Evolutionary conservation across 2,329 filamentous ascomycete species (phyloP), one percentile per base, ranked within the genome.

Genomic region (Colletotrichum chlorophyti): DNA sequence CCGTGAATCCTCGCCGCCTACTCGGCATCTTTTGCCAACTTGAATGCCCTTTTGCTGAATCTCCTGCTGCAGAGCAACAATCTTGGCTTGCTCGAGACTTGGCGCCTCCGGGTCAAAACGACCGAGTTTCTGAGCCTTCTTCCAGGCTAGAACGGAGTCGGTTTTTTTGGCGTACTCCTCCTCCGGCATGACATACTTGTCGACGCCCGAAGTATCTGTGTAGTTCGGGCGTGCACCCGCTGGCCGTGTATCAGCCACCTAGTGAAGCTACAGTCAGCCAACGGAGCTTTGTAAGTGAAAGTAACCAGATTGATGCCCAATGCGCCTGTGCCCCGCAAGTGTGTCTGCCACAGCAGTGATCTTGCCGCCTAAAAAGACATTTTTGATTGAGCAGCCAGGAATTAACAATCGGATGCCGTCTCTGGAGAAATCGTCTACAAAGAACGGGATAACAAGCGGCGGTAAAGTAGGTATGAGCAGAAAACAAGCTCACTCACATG

Each of bases 71-170:
- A 88, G 82, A 34, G 88, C 87, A 14, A 84, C 82, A 55, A 90
- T 78, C 71, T 91, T 91, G 63, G 91, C 84, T 70, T 91, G 82
- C 70, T 93, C 88, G 19, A 90, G 84, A 60, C 81, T 85, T 15
- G 90, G 87, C 7, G 93, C 91, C 66, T 89, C 82, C 11, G 95
- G 95, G 70, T 98, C 92, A 75, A 99, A 99, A 31, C 95, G 91
- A 47, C 95, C 95, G n/a, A 98, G 85, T 72, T 96, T 93, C 74
- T 97, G 88, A n/a, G 87, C 80, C 77, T 91, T 94, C 77, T 99
- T 99, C 93, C 93, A 98, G 6, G 93, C 91, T 21, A 97, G 84
- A 12, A 99, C 95, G 4, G 90, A 94, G 75, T 97, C 91, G 38
- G 87, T 81, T 69, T 93, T 92, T 68, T 87, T 86, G 71, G 93